Base-by-base conservation (phyloP, 1,284 basidiomycete genomes). In the Moniliophthora roreri region DNA sequence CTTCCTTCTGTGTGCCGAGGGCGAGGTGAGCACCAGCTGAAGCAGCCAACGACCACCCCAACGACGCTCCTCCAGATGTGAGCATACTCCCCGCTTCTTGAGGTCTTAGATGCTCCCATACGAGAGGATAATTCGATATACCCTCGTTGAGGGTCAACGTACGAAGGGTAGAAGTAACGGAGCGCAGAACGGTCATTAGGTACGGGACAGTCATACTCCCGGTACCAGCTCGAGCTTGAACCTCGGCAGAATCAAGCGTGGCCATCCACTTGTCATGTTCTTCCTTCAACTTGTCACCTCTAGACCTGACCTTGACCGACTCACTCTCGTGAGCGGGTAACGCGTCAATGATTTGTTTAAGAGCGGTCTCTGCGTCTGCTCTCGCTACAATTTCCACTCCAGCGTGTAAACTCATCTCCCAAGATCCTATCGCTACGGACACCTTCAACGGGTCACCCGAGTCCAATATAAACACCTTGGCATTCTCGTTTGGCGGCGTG, bases 41-140 rank as follows among this genome's bases (percentile, higher is more conserved):
- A 1, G 82, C 86, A 37, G 81, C 85, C 4, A 89, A 67, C 1
- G 77, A 77, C 81, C 85, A 89, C 0, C 85, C 86, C 34, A 88
- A 69, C 7, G 81, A 81, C 1, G 82, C 79, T 1, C 79, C 84
- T 2, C 85, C 84, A 11, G 80, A 83, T 5, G 72, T 63, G 9
- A 85, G 60, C 51, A 84, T 65, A 40, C 72, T 75, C 5, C 82
- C 82, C 7, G 81, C 72, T 4, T 61, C 49, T 36, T 80, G 77
- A 4, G 82, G 75, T n/a, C 75, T 71, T 57, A 87, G 67, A 60
- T 87, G 81, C 41, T 73, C 64, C 81, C 83, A 87, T 0, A 80
- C 72, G 3, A 67, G 45, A 1, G 73, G 68, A 59, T 74, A 84
- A 61, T 79, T 86, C 60, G 79, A 82, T 61, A 86, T 81, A 0